These are phyloP conservation scores for Arbutus unedo DNA, from an alignment of 148 eudicot genomes.

Conservation along the genomic window DNA sequence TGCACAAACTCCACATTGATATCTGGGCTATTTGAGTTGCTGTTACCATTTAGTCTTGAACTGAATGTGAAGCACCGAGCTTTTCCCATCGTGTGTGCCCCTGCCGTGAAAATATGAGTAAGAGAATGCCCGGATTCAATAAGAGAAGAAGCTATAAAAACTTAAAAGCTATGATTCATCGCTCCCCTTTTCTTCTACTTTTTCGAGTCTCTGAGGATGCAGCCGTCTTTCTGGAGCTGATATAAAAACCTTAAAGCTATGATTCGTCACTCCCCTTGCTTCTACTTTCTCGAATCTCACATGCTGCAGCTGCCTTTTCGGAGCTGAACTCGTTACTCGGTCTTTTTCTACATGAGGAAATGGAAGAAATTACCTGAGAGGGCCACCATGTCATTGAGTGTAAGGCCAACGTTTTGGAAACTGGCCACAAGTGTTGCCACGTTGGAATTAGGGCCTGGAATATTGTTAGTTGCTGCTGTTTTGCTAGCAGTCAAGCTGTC, in stretches of 20 bases:
- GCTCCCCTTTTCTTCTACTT: too few species aligned
- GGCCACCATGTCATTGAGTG: slow-evolving; percentile 63
- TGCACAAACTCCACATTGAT: slow-evolving; percentile 44
- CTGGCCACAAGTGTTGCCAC: slow-evolving; percentile 44
- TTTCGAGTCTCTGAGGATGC: too few species aligned
- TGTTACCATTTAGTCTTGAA: slow-evolving; percentile 49
- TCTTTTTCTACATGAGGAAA: background rate
- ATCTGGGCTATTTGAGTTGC: slow-evolving; percentile 23
- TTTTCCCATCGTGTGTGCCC: slow-evolving; percentile 87
- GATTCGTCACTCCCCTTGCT: too few species aligned
- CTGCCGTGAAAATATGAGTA: slow-evolving; percentile 21
- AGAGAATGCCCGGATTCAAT: too few species aligned
- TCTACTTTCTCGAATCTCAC: too few species aligned
- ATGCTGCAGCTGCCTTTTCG: too few species aligned
- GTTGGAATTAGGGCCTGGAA: slow-evolving; percentile 70
- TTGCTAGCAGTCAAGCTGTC: slow-evolving; percentile 68
- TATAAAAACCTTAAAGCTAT: too few species aligned
- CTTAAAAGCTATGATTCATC: too few species aligned
- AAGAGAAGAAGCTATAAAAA: too few species aligned
- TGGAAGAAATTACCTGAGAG: slow-evolving; percentile 63
- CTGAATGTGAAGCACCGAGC: slow-evolving; percentile 76
- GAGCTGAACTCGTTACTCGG: too few species aligned
- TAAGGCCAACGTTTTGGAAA: slow-evolving; percentile 60
- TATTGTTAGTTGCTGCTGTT: slow-evolving; percentile 61
- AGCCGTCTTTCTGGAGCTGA: too few species aligned